Conservation (phyloP, 345 rosid genomes). For the Salix suchowensis region DNA sequence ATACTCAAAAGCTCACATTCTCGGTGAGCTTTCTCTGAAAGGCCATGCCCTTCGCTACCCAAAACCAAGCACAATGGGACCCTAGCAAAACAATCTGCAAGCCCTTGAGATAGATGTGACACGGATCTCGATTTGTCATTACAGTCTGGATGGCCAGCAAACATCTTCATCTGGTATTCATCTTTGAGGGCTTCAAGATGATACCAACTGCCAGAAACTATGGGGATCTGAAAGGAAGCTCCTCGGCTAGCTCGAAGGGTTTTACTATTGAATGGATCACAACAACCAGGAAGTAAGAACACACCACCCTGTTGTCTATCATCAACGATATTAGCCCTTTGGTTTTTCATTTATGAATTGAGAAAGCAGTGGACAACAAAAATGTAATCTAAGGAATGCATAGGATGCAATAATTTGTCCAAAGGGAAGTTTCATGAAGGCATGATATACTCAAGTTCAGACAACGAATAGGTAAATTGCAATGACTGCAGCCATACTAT, state of each 20-base stretch:
- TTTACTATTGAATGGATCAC: slow-evolving; percentile 88
- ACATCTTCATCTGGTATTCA: slow-evolving; percentile 62
- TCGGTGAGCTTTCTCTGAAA: slow-evolving; percentile 51
- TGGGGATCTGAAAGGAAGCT: slow-evolving; percentile 77
- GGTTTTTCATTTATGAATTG: neutral
- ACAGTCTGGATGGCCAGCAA: slow-evolving; percentile 78
- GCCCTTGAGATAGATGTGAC: slow-evolving; percentile 35
- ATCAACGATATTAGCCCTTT: neutral
- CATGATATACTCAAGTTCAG: neutral
- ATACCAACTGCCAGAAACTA: slow-evolving; percentile 71
- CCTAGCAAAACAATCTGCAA: slow-evolving; percentile 46
- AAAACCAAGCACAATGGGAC: slow-evolving; percentile 62
- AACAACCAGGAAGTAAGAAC: slow-evolving; percentile 95
- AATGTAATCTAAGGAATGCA: neutral
- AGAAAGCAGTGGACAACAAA: neutral
- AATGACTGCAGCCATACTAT: too few species aligned
- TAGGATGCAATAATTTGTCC: neutral
- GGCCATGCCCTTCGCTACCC: slow-evolving; percentile 88
- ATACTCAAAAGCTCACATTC: slow-evolving; percentile 78
- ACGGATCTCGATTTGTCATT: slow-evolving; percentile 37
- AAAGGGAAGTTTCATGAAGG: neutral
- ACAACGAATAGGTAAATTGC: neutral
- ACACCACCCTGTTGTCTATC: slow-evolving; percentile 56
- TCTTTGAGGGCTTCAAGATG: slow-evolving; percentile 51
- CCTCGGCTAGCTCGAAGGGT: slow-evolving; percentile 92